Evolutionary conservation across 345 rosid genomes (phyloP).

Genomic region (Citrus cavaleriei): DNA sequence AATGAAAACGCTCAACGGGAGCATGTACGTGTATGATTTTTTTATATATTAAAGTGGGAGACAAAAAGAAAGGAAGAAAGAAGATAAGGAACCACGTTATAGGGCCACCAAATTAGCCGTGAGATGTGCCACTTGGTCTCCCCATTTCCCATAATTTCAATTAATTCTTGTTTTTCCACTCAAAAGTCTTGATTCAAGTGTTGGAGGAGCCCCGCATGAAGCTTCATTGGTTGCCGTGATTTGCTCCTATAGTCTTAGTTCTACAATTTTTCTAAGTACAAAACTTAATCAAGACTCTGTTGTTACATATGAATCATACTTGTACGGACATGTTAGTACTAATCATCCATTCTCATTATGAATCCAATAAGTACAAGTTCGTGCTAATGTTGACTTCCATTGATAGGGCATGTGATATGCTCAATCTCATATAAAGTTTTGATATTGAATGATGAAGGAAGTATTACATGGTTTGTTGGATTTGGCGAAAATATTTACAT

Average conservation of each 20-base stretch:
- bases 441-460: background rate
- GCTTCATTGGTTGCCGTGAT: constrained; percentile 11
- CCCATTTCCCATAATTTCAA: background rate
- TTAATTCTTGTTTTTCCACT: background rate
- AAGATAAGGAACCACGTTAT: constrained; percentile 11
- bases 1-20: background rate
- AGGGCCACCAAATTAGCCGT: constrained; percentile 23
- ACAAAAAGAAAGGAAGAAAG: background rate
- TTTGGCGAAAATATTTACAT: background rate
- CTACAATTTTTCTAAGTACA: background rate
- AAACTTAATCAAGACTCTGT: background rate
- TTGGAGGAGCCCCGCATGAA: background rate
- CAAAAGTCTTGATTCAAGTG: background rate
- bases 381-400: background rate
- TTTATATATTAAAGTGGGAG: background rate
- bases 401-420: background rate
- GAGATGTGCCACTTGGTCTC: constrained; percentile 23
- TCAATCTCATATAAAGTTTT: background rate
- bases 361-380: background rate
- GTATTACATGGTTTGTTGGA: background rate
- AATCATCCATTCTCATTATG: background rate
- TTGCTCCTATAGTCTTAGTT: background rate
- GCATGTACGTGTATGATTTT: too few species aligned
- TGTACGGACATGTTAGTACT: background rate
- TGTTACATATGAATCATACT: too few species aligned